Evolutionary conservation across 2,329 filamentous ascomycete genomes (phyloP).

Genomic region (Daldinia sp.): DNA sequence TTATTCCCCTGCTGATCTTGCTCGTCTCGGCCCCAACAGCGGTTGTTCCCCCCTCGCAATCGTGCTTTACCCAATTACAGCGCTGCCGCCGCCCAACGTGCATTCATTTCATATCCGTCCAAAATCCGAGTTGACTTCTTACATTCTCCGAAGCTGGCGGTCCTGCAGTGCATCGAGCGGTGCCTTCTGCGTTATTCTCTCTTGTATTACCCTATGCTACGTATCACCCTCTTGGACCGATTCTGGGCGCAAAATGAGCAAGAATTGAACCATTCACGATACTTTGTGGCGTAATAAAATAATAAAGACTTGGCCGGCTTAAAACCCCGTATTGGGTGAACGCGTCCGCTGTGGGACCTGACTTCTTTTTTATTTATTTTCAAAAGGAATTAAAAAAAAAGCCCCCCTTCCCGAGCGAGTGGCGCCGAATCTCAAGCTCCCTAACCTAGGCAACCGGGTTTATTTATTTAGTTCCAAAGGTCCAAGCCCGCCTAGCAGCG

Average conservation of each 20-base stretch:
- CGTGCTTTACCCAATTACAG: conserved; percentile 22
- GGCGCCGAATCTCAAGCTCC: conserved; percentile 37
- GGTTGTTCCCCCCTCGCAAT: conserved; percentile 25
- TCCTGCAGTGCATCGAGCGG: conserved; percentile 12
- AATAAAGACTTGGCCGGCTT: conserved; percentile 26
- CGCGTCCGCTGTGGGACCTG: conserved; percentile 22
- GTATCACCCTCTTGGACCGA: background rate
- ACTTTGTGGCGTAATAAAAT: conserved; percentile 29
- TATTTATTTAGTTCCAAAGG: background rate
- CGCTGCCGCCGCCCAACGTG: conserved; percentile 28
- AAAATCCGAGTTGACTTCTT: conserved; percentile 18
- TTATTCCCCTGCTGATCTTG: conserved; percentile 31
- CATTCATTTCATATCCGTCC: conserved; percentile 27
- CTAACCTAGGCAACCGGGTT: conserved; percentile 15
- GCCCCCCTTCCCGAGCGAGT: conserved; percentile 31
- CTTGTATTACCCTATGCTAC: background rate
- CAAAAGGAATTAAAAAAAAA: too few relatives aligned
- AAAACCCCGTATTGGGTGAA: conserved; percentile 16
- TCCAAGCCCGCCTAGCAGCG: conserved; percentile 16
- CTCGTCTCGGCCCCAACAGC: conserved; percentile 22
- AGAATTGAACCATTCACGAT: background rate
- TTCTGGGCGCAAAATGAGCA: background rate
- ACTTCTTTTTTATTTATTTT: background rate
- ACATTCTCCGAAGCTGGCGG: background rate
- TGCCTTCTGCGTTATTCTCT: background rate